Base-by-base conservation (phyloP, 257 asterid species). In the Linaria vulgaris region DNA sequence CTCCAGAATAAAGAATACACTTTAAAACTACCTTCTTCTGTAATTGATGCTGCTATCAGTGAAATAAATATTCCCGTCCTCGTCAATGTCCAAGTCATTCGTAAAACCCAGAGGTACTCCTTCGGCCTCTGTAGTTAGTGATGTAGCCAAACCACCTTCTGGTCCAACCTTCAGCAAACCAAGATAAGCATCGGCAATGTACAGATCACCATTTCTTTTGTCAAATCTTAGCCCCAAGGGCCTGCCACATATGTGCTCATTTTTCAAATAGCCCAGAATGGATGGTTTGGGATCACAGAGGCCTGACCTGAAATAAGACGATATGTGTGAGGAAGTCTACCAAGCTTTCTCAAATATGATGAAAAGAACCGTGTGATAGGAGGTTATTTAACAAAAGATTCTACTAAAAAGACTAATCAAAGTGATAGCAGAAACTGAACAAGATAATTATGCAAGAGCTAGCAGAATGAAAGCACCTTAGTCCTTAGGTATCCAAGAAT, bases 241-340 rank as follows among this genome's bases (percentile, higher is more conserved):
- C 80, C 97, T 80, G 30, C 99, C 99, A 74, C 99, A 94, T 23
- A 90, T 87, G 82, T 94, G 97, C 76, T 94, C 99, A 31, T 85
- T 77, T 78, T 82, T 84, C 79, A 83, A 56, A 69, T 89, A 90
- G 83, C 81, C 66, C 64, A 78, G 1, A 0, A 68, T 70, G 6
- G 96, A 79, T 15, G 94, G 87, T 65, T 89, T 85, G 12, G 91
- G 80, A 59, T 85, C 92, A 38, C 99, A 92, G 9, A 83, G 64
- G 46, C 78, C 73, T 30, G 96, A 83, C 83, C 99, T 92, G 78
- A 66, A 77, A 69, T 16, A 58, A 19, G 22, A 16, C 16, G 15
- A 57, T 22, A 43, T 30, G 20, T 15, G 24, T 57, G 9, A 50
- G 61, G 16, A 56, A 44, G 15, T 47, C 19, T 15, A 39, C 37